Evolutionary conservation across 2,329 filamentous ascomycete genomes (phyloP).

Genomic region (Hypoxylon sp.): DNA sequence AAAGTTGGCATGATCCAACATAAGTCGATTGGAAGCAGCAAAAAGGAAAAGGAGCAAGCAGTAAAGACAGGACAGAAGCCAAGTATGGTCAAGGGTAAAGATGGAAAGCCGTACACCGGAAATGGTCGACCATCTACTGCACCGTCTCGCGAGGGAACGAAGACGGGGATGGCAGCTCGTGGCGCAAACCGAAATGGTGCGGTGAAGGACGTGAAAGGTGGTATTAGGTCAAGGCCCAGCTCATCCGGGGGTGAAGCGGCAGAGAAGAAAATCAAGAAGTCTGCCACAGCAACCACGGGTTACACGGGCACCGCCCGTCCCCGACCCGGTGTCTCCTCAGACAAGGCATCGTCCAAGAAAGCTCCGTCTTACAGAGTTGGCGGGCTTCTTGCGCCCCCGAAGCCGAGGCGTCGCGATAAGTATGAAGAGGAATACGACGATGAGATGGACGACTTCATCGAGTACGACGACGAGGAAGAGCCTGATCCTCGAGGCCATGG

Average conservation of each 20-base stretch:
- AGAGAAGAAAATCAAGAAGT: conserved; percentile 69
- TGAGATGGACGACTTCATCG: conserved; percentile 67
- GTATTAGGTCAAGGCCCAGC: conserved; percentile 41
- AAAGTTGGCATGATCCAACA: conserved; percentile 77
- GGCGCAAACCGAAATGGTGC: conserved; percentile 36
- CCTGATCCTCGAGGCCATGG: conserved; percentile 53
- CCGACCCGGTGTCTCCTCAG: conserved; percentile 53
- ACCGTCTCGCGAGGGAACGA: conserved; percentile 34
- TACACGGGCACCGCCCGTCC: conserved; percentile 72
- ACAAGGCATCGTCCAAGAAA: conserved; percentile 38
- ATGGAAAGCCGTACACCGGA: conserved; percentile 40
- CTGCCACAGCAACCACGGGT: conserved; percentile 68
- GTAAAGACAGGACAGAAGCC: conserved; percentile 55
- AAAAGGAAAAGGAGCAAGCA: conserved; percentile 63
- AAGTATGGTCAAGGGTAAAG: conserved; percentile 45
- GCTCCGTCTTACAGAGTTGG: conserved; percentile 37
- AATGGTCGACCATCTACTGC: conserved; percentile 35
- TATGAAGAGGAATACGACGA: conserved; percentile 71
- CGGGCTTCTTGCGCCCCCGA: conserved; percentile 50
- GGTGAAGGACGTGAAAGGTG: conserved; percentile 37
- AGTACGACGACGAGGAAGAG: conserved; percentile 66
- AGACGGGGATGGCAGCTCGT: conserved; percentile 25
- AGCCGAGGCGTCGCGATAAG: conserved; percentile 42
- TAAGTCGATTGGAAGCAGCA: conserved; percentile 73
- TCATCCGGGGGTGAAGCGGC: conserved; percentile 50